Base-by-base conservation (phyloP, 345 rosid genomes). In the Eutrema heterophyllum region DNA sequence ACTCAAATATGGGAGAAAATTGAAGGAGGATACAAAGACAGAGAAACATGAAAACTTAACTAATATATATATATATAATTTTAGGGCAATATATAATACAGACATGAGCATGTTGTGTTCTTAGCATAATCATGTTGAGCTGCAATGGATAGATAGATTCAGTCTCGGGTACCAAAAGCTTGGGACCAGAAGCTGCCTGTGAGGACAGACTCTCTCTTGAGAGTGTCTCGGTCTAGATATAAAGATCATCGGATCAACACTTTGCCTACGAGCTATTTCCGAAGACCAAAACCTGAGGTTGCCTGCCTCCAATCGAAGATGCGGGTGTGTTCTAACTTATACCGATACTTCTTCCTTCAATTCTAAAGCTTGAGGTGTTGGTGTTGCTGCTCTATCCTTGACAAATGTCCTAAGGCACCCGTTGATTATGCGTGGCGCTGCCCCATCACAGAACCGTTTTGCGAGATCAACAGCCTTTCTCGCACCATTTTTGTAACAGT, bases 401-500 rank as follows among this genome's bases (percentile, higher is more conserved):
- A 91, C 80, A 68, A 86, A 95, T 45, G 93, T 91, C 72, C 99
- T 75, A n/a, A 95, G 86, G 76, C 99, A 95, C 45, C 97, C 99
- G 8, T 95, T 95, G 61, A 95, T 91, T 52, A 89, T 76, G 32
- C 99, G 92, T 21, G 97, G 97, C 5, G 96, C 97, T 26, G 96
- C 80, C 56, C 99, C 99, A 50, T 95, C 97, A 26, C 99, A 95
- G 81, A 95, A 95, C 64, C 99, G 84, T 69, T 95, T 95, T 14
- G 97, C 93, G 54, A 95, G 97, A 84, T 95, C 99, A 55, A 95
- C 93, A 72, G 97, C 97, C 97, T 95, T 82, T 68, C 11, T 80
- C 16, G 9, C 55, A 64, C 48, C 54, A 56, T 45, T 56, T 56
- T 63, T 69, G 54, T 64, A 62, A 18, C 46, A 57, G 29, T 33